These are phyloP conservation scores for Triticum dicoccoides DNA, from an alignment of 176 grass and related monocot genomes.

Conservation along the genomic window DNA sequence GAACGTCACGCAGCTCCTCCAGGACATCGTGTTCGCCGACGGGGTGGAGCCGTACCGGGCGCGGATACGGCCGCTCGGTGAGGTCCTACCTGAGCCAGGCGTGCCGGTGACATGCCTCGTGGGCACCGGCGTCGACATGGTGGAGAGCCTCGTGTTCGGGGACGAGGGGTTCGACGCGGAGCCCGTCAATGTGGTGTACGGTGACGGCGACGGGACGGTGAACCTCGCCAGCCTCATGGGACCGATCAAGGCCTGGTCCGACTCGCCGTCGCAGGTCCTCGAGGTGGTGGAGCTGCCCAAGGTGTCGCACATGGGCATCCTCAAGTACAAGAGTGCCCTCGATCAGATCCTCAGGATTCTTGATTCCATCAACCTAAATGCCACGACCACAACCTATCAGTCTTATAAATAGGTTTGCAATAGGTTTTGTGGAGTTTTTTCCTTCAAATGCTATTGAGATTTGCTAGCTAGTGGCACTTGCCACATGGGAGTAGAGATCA, in stretches of 20 bases:
- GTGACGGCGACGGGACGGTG: constrained; percentile 80
- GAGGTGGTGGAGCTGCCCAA: constrained; percentile 62
- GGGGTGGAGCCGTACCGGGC: constrained; percentile 57
- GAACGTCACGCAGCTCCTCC: constrained; percentile 61
- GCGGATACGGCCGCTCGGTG: constrained; percentile 49
- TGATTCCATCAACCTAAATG: too few species aligned
- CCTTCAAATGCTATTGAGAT: too few species aligned
- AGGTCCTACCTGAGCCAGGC: constrained; percentile 56
- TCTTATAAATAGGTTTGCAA: too few species aligned
- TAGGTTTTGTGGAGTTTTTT: too few species aligned
- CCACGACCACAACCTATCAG: too few species aligned
- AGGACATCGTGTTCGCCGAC: constrained; percentile 69
- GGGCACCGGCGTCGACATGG: constrained; percentile 57
- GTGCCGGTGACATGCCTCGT: constrained; percentile 71
- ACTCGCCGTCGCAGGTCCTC: constrained; percentile 44
- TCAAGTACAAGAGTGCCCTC: too few species aligned
- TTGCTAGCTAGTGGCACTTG: too few species aligned
- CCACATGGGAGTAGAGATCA: too few species aligned
- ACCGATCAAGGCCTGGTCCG: constrained; percentile 60
- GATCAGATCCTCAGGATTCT: too few species aligned
- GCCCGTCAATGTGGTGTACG: constrained; percentile 52
- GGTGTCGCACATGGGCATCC: too few species aligned
- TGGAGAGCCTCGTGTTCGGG: constrained; percentile 52
- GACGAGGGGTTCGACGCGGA: constrained; percentile 42
- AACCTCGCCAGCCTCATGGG: constrained; percentile 64